Evolutionary conservation across 768 basidiomycete genomes (phyloP), one percentile per base, ranked within the genome.

Genomic region (Tubosaeta sp.): DNA sequence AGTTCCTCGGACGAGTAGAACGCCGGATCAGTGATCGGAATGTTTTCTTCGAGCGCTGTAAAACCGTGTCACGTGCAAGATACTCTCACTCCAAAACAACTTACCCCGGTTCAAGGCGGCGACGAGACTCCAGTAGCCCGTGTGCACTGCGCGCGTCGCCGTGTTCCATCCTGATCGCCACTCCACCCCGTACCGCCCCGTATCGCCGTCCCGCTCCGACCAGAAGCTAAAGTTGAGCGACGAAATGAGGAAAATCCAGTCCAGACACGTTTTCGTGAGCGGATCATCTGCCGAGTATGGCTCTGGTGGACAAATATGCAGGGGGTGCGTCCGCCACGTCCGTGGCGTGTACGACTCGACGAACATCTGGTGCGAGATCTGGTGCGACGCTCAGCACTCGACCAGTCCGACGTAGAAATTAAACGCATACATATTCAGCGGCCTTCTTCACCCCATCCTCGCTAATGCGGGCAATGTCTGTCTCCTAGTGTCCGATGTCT

Each of bases 191-290:
- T 83, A 95, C 26, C 89, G 76, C 32, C 79, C 82, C 4, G 72
- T 58, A 6, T 58, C 67, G 0, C 82, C 80, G 55, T 85, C 82
- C 38, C 69, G 75, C 62, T 85, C 83, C 1, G 86, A 91, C 93
- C 94, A 95, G 68, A 91, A 95, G 61, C 80, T 88, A 68, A 91
- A 95, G 68, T 92, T 95, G 46, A 91, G 78, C 14, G 85, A 79
- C 3, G 87, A 92, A 38, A 95, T 84, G 54, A 90, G 79, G 69
- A 95, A 94, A 53, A 95, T 85, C 91, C 91, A 95, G 70, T 93
- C 74, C 27, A 94, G 72, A 43, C 77, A 79, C 38, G 73, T 69
- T 63, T 73, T 79, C 35, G 82, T 87, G 53, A 74, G 68, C 8
- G 83, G 78, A 49, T 84, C 69, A 12, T 70, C 60, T 9, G 78